Conservation (phyloP, 495 filamentous ascomycete genomes). For the Penicillium paradoxum region DNA sequence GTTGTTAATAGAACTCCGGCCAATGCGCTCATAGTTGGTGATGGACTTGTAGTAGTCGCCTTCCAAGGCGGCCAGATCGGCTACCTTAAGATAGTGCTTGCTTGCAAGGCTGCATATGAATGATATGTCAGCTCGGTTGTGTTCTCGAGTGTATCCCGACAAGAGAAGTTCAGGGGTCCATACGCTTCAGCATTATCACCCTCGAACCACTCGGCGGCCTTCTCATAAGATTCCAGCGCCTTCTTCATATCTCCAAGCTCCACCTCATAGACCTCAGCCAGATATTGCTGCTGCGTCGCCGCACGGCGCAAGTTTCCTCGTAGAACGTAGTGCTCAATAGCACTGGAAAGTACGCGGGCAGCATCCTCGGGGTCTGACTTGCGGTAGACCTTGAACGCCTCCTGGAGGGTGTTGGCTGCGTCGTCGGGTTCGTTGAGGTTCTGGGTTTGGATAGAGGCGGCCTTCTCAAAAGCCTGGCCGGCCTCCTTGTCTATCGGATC, state of each 20-base stretch:
- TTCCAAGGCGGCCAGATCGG: slow-evolving; percentile 77
- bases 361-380: slow-evolving; percentile 76
- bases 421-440: slow-evolving; percentile 85
- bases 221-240: slow-evolving; percentile 73
- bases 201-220: slow-evolving; percentile 82
- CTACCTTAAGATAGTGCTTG: slow-evolving; percentile 83
- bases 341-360: slow-evolving; percentile 63
- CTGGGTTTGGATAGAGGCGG: slow-evolving; percentile 66
- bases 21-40: slow-evolving; percentile 75
- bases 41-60: slow-evolving; percentile 76
- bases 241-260: slow-evolving; percentile 71
- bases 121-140: slow-evolving; percentile 2
- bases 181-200: slow-evolving; percentile 81
- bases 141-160: not conserved
- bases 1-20: slow-evolving; percentile 64
- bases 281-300: slow-evolving; percentile 78
- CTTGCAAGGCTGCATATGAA: slow-evolving; percentile 62
- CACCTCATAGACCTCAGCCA: slow-evolving; percentile 76
- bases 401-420: slow-evolving; percentile 70
- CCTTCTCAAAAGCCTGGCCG: slow-evolving; percentile 72
- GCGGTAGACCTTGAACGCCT: slow-evolving; percentile 82
- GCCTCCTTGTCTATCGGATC: slow-evolving; percentile 64
- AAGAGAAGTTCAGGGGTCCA: slow-evolving; percentile 19
- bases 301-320: slow-evolving; percentile 86
- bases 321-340: slow-evolving; percentile 72